Evolutionary conservation across 192 early-diverging fungal species (phyloP), one percentile per base, ranked within the genome.

Genomic region (Neocallimastix lanati): DNA sequence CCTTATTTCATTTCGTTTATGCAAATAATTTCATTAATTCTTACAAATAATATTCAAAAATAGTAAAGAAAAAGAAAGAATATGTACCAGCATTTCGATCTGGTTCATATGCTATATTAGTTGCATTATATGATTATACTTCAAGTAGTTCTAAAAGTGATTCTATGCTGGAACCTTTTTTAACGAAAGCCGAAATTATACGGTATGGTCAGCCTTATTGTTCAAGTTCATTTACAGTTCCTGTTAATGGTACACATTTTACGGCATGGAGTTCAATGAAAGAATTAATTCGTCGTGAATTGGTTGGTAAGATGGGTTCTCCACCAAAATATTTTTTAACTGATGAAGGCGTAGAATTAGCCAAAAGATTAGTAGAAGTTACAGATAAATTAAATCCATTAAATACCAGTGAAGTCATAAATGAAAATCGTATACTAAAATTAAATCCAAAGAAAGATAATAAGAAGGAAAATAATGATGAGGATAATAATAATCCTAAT

Each of bases 81-180:
- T 97, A 97, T 81, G 86, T 95, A 29, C 96, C 96, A 29, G 79
- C 85, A 35, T 92, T 90, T 80, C 88, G 94, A 4, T 91, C 93
- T 0, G 94, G 93, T 7, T 88, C 91, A 6, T 97, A 94, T 84
- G 94, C 90, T 6, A 91, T 97, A 35, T 83, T 97, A 29, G 80
- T 96, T 0, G 85, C 92, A 13, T 81, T 96, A 29, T 83, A 88
- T 78, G 28, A 84, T 37, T 77, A 87, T 58, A 80, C 81, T 77
- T 77, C 84, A 78, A 79, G 83, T 29, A n/a, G 84, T 67, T 67
- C 50, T 11, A 67, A 25, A 21, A 67, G 18, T 67, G 50, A 67
- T 21, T 67, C 25, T 7, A 67, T 67, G 50, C 16, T 67, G n/a
- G 50, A 80, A 80, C 81, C 81, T 82, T 89, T 79, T 77, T 81